Percentiles rank a stretch among this genome's conserved stretches.
These are phyloP conservation scores for Closterium sp. DNA, from an alignment of 139 green algal genomes.

Conservation along the genomic window DNA sequence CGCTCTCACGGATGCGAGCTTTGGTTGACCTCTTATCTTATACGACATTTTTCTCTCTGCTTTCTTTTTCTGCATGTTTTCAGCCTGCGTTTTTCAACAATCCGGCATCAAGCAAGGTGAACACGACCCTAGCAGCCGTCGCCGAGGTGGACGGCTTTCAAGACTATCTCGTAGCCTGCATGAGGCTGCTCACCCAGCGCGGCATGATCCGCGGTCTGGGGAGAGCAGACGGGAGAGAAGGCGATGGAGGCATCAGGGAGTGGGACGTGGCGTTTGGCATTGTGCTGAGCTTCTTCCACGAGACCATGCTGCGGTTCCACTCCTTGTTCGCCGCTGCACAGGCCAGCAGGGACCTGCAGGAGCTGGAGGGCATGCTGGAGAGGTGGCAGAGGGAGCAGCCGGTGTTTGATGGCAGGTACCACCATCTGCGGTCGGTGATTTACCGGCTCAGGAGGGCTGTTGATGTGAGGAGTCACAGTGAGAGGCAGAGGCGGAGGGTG, in stretches of 20 bases:
- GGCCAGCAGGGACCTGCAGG: constrained; percentile 5
- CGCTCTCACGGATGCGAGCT: neutral
- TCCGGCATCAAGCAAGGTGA: constrained; percentile 17
- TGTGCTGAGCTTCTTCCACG: neutral
- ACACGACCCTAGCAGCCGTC: constrained; percentile 23
- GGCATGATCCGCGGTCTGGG: neutral
- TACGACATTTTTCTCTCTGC: neutral
- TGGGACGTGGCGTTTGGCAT: neutral
- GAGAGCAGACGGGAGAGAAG: neutral
- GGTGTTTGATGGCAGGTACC: neutral
- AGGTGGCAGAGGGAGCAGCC: constrained; percentile 32
- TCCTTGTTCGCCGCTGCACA: neutral
- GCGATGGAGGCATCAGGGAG: neutral
- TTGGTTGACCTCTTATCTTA: neutral
- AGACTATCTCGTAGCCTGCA: constrained; percentile 22
- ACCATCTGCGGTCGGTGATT: neutral
- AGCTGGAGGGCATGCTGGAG: constrained; percentile 13
- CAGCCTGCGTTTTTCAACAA: constrained; percentile 47
- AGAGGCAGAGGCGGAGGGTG: neutral
- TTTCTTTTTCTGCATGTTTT: neutral
- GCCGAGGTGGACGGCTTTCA: constrained; percentile 32
- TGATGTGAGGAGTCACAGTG: neutral
- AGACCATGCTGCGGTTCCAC: neutral
- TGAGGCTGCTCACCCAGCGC: constrained; percentile 9
- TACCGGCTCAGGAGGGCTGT: neutral